Percentiles rank a stretch among this genome's conserved stretches.
phyloP scores from a whole-genome alignment of 148 eudicot genomes.

The Euryodendron excelsum region DNA sequence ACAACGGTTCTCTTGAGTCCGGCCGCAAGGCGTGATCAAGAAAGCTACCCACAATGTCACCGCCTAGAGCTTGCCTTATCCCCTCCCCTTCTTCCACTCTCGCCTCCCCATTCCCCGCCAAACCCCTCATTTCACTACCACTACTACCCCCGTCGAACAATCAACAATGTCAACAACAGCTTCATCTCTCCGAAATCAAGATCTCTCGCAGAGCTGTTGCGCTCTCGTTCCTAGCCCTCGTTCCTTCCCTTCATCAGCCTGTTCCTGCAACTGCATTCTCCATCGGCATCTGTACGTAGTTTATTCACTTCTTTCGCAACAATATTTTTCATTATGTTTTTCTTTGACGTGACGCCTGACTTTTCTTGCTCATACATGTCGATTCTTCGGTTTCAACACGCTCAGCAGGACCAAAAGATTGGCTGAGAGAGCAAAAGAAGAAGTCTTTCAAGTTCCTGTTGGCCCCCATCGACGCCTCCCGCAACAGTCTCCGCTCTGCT shows the following conservation, averaged over 20 bases:
- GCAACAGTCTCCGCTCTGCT: constrained; percentile 56
- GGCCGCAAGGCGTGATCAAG: not conserved
- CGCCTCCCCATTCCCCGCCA: not conserved
- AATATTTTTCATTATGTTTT: too few relatives aligned
- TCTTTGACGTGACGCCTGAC: not conserved
- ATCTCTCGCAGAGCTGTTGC: constrained; percentile 11
- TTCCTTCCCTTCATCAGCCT: not conserved
- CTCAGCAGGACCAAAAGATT: constrained; percentile 95
- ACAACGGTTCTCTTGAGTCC: not conserved
- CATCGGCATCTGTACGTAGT: constrained; percentile 19
- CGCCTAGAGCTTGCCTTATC: constrained; percentile 7
- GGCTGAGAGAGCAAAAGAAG: constrained; percentile 90
- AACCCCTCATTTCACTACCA: not conserved
- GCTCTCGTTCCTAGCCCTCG: not conserved
- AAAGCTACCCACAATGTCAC: constrained; percentile 9
- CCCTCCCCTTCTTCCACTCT: not conserved
- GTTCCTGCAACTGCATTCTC: constrained; percentile 10
- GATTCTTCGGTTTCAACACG: not conserved
- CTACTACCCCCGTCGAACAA: not conserved
- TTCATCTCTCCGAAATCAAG: not conserved
- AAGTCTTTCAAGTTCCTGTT: constrained; percentile 62
- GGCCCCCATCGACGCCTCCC: constrained; percentile 80
- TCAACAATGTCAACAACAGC: not conserved
- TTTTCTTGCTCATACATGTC: not conserved
- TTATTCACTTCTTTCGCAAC: too few relatives aligned